phyloP scores from a whole-genome alignment of 345 rosid species.

The Turritis glabra region DNA sequence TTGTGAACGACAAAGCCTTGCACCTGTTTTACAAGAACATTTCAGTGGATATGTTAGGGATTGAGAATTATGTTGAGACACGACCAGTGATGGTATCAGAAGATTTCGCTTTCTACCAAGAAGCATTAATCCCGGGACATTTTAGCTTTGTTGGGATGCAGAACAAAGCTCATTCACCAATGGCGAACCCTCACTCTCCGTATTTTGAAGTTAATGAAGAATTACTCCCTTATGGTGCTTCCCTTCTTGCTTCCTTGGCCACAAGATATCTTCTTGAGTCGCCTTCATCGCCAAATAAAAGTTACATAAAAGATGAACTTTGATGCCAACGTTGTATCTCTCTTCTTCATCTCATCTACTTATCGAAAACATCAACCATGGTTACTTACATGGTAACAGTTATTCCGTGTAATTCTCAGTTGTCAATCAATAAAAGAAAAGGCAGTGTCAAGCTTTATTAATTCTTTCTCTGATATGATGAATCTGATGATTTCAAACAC shows the following conservation, averaged over 20 bases:
- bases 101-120: slow-evolving; percentile 83
- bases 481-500: too few species aligned
- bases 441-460: slow-evolving; percentile 1
- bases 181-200: slow-evolving; percentile 57
- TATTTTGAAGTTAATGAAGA: slow-evolving; percentile 66
- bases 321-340: slow-evolving; percentile 24
- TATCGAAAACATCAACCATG: slow-evolving; percentile 4
- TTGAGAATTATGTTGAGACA: slow-evolving; percentile 47
- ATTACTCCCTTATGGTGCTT: slow-evolving; percentile 78
- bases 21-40: slow-evolving; percentile 55
- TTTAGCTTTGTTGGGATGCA: slow-evolving; percentile 67
- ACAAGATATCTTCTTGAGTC: slow-evolving; percentile 52
- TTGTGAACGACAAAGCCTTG: slow-evolving; percentile 55
- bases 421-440: slow-evolving; percentile 17
- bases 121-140: slow-evolving; percentile 64
- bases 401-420: slow-evolving; percentile 17
- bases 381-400: slow-evolving; percentile 6
- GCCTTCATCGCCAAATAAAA: slow-evolving; percentile 28
- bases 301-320: slow-evolving; percentile 55
- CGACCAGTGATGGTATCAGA: slow-evolving; percentile 80
- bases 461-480: too few species aligned
- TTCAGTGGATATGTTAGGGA: slow-evolving; percentile 65
- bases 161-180: slow-evolving; percentile 39
- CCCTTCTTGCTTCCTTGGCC: slow-evolving; percentile 82
- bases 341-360: slow-evolving; percentile 19